Base-by-base conservation (phyloP, 768 basidiomycete genomes). In the Mycena vulgaris region DNA sequence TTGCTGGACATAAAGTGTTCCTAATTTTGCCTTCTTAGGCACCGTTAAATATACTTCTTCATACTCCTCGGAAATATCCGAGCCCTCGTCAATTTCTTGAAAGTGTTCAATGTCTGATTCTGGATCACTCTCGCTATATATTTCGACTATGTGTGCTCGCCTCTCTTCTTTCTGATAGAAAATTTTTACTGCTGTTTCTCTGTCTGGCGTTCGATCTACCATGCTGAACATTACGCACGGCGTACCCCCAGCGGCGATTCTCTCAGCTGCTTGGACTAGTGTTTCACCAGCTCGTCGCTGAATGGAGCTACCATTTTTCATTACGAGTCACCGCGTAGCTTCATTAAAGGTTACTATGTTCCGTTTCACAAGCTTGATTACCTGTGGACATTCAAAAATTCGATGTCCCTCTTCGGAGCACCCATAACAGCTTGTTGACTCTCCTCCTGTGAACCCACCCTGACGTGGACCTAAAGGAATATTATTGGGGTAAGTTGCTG, bases 401-500 rank as follows among this genome's bases (percentile, higher is more conserved):
- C n/a, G n/a, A n/a, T n/a, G n/a, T n/a, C n/a, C n/a, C n/a, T n/a
- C n/a, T n/a, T n/a, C n/a, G n/a, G n/a, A 28, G 21, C 53, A 56
- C 16, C 53, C 53, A 11, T 4, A 56, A 37, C 53, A 56, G 7
- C 33, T 35, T 21, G 17, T 4, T 3, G 14, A n/a, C 3, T 30
- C 33, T 2, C 13, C 16, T 47, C 45, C 45, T 10, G 49, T n/a
- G n/a, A n/a, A n/a, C n/a, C n/a, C 10, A 3, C 28, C 28, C 13
- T 5, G 8, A 3, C 27, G 27, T 6, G 2, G 17, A 11, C 56
- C 56, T 9, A 57, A 14, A 0, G 56, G 39, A 9, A 57, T 57
- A 21, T 42, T 57, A n/a, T 57, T 57, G 17, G 56, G 56, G 7
- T 28, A 57, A 4, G 56, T 57, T 5, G 56, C 56, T 23, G 55